These are phyloP conservation scores for Pseudozyma sp. DNA, from an alignment of 1,284 basidiomycete genomes.

Conservation along the genomic window DNA sequence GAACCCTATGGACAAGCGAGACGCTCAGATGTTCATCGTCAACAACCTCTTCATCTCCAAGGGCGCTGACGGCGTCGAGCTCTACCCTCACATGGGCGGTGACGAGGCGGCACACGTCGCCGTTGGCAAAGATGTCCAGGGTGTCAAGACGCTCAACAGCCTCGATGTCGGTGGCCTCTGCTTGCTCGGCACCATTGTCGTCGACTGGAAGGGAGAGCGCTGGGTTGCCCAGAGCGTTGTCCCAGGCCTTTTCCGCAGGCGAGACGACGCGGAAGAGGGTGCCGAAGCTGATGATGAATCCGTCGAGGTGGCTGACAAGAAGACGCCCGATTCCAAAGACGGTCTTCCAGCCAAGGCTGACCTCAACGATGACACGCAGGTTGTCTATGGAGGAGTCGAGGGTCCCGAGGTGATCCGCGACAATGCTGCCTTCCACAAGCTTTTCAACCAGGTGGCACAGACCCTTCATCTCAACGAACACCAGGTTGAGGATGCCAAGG, in stretches of 20 bases:
- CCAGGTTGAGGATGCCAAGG: constrained; percentile 71
- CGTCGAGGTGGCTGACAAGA: constrained; percentile 24
- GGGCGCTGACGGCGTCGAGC: constrained; percentile 73
- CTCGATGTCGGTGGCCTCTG: constrained; percentile 71
- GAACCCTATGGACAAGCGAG: constrained; percentile 73
- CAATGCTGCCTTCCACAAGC: constrained; percentile 71
- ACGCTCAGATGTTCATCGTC: constrained; percentile 73
- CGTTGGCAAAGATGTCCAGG: constrained; percentile 74
- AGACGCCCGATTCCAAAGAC: constrained; percentile 78
- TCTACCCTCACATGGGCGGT: constrained; percentile 73
- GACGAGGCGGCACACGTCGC: constrained; percentile 73
- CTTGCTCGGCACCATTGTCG: constrained; percentile 71
- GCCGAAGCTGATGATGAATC: constrained; percentile 47
- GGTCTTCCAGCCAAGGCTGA: constrained; percentile 74
- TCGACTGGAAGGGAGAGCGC: constrained; percentile 74
- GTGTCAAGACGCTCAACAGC: constrained; percentile 72
- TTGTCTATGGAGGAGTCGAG: constrained; percentile 73
- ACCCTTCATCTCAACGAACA: constrained; percentile 72
- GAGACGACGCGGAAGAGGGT: constrained; percentile 55
- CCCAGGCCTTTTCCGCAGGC: constrained; percentile 73
- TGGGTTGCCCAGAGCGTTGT: constrained; percentile 75
- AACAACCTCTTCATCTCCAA: constrained; percentile 75
- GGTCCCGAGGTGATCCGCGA: constrained; percentile 70
- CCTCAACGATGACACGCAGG: constrained; percentile 68
- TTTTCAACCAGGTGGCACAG: constrained; percentile 72